Base-by-base conservation (phyloP, 176 grass and related monocot species). In the Oryza meyeriana region DNA sequence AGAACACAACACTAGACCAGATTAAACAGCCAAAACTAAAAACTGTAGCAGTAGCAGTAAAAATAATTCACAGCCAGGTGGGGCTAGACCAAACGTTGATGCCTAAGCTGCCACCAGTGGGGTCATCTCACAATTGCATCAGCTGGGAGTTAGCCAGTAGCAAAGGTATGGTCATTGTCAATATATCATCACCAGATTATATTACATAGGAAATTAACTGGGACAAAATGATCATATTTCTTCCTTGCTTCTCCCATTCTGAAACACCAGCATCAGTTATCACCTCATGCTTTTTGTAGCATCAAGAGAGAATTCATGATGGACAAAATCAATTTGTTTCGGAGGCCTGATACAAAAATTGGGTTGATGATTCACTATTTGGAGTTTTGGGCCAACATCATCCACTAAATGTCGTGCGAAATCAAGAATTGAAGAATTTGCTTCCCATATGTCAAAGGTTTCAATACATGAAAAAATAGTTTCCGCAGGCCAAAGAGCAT, bases 401-500 rank as follows among this genome's bases (percentile, higher is more conserved):
- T 8, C 28, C 57, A 27, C 42, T 4, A n/a, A 24, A 47, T 74
- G 35, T 40, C 67, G 31, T 10, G 31, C 27, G 57, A 81, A 81
- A 76, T 62, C 24, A 36, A 69, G 3, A 39, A 70, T 6, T 10
- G n/a, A 84, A 40, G 47, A 24, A 3, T 42, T 69, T 48, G 10
- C 26, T 24, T 55, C 30, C 40, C 5, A 20, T 85, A 64, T 84
- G 83, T 61, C 14, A 13, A 84, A 85, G 75, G 45, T 50, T 71
- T 65, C 41, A 35, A 85, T 55, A 75, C 13, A 82, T 39, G 73
- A 72, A 77, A 72, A 30, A 80, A 77, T 79, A n/a, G 41, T 81
- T 62, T 77, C 67, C 76, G 86, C 80, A 71, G 71, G 71, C 64
- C 73, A 79, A 84, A 81, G 17, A 90, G 58, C 83, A 93, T 88